Percentiles rank a stretch among this genome's conserved stretches.
These are phyloP conservation scores for Microbotryum saponariae DNA, from an alignment of 1,284 basidiomycete species.

Conservation along the genomic window DNA sequence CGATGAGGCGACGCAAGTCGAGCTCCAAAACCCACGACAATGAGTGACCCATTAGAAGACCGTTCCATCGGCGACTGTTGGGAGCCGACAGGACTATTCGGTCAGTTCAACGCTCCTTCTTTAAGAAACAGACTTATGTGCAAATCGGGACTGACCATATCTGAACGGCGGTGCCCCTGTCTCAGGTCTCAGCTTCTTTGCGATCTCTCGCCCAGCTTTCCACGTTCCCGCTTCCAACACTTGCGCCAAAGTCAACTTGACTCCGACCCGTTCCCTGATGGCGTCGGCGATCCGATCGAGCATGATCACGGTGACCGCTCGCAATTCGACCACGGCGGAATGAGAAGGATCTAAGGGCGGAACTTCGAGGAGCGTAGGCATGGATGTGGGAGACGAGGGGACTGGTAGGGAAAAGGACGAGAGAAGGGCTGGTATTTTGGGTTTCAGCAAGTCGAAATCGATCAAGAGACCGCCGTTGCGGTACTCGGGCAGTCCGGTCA, in stretches of 20 bases:
- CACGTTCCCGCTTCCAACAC: slow-evolving; percentile 89
- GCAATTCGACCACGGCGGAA: slow-evolving; percentile 89
- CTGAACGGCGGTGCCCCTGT: slow-evolving; percentile 71
- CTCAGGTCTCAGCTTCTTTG: slow-evolving; percentile 62
- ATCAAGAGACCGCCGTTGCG: slow-evolving; percentile 83
- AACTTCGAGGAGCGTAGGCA: slow-evolving; percentile 49
- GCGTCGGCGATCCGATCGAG: slow-evolving; percentile 70
- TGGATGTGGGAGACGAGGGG: slow-evolving; percentile 43
- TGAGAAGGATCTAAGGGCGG: slow-evolving; percentile 63
- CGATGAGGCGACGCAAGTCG: no score
- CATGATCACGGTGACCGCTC: slow-evolving; percentile 85
- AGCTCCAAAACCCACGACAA: no score
- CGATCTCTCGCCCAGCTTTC: slow-evolving; percentile 90
- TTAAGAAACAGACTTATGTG: no score
- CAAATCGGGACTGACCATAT: neutral
- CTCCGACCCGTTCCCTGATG: slow-evolving; percentile 56
- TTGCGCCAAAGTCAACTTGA: slow-evolving; percentile 64
- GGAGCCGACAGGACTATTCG: no score
- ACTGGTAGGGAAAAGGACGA: slow-evolving; percentile 24
- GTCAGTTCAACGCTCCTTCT: no score
- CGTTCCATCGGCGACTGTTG: slow-evolving; percentile 64
- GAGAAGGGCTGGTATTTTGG: slow-evolving; percentile 47
- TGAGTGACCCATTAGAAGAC: slow-evolving; percentile 52
- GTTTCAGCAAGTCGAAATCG: slow-evolving; percentile 67
- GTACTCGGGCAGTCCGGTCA: slow-evolving; percentile 82